These are phyloP conservation scores for Aspergillus brasiliensis DNA, from an alignment of 2,329 filamentous ascomycete species.

Conservation along the genomic window DNA sequence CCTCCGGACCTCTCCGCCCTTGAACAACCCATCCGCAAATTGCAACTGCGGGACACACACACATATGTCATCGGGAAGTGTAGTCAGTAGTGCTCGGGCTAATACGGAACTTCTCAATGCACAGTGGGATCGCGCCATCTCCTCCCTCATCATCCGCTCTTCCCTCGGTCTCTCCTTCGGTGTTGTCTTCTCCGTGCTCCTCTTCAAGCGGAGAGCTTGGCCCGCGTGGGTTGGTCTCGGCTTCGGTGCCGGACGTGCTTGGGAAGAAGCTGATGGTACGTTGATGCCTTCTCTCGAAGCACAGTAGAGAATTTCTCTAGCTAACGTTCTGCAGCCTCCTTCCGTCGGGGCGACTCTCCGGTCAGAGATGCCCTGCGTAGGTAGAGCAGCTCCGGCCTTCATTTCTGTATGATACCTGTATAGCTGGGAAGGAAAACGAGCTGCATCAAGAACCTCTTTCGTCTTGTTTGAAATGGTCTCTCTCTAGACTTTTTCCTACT, in stretches of 20 bases:
- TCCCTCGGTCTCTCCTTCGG: constrained; percentile 94
- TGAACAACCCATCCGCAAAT: background rate
- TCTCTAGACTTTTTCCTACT: constrained; percentile 21
- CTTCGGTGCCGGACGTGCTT: constrained; percentile 93
- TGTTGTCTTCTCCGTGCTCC: constrained; percentile 95
- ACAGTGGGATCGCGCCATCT: constrained; percentile 98
- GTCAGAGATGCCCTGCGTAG: constrained; percentile 42
- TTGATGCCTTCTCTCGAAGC: constrained; percentile 9
- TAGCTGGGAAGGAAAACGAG: constrained; percentile 29
- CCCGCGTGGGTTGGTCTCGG: constrained; percentile 92
- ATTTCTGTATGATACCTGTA: constrained; percentile 43
- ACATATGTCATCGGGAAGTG: background rate
- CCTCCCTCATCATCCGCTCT: constrained; percentile 95
- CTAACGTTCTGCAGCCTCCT: constrained; percentile 40
- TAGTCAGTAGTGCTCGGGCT: constrained; percentile 11
- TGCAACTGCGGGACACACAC: constrained; percentile 4
- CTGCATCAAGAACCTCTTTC: constrained; percentile 14
- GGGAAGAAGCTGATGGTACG: constrained; percentile 95
- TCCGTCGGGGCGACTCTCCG: constrained; percentile 47
- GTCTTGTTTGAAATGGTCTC: constrained; percentile 22
- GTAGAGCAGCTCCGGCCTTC: constrained; percentile 28
- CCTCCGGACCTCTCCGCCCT: background rate
- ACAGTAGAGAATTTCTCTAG: background rate
- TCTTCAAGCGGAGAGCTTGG: constrained; percentile 98
- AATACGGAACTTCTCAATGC: constrained; percentile 18